These are phyloP conservation scores for Verruconis gallopava DNA, from an alignment of 2,329 filamentous ascomycete genomes.

Conservation along the genomic window DNA sequence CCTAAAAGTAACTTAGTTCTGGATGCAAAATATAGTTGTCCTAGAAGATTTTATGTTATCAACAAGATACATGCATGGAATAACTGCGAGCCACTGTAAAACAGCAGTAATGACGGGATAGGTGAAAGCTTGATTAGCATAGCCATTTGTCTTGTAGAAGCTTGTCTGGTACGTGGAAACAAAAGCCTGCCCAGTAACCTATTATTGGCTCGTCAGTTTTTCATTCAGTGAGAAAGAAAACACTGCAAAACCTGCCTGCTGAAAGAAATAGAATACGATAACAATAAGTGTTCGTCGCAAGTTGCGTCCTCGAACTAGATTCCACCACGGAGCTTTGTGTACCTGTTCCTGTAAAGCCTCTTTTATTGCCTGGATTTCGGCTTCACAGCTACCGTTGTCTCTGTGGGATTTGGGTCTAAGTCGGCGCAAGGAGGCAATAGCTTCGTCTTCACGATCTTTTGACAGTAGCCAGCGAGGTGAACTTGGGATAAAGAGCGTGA, in stretches of 20 bases:
- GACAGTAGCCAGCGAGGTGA: too few relatives aligned
- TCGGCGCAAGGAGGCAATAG: too few relatives aligned
- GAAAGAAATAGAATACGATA: background rate
- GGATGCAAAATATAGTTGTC: too few relatives aligned
- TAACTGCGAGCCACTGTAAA: background rate
- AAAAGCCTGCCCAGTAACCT: constrained; percentile 1
- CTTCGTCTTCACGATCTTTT: too few relatives aligned
- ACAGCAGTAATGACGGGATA: background rate
- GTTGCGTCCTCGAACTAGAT: background rate
- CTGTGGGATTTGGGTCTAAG: too few relatives aligned
- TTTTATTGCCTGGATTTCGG: background rate
- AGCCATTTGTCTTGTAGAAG: background rate
- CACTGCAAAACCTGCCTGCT: too few relatives aligned
- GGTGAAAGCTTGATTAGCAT: background rate
- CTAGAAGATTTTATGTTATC: too few relatives aligned
- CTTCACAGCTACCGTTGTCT: background rate
- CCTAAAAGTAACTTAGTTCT: too few relatives aligned
- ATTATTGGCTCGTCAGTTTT: too few relatives aligned
- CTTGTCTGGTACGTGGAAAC: background rate
- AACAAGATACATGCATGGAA: background rate
- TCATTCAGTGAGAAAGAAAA: too few relatives aligned
- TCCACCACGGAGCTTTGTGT: background rate
- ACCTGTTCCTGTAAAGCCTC: background rate
- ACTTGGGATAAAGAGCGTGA: too few relatives aligned
- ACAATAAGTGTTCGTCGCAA: background rate